These are phyloP conservation scores for Tylopilus vinaceipallidus DNA, from an alignment of 768 basidiomycete genomes.

Conservation along the genomic window DNA sequence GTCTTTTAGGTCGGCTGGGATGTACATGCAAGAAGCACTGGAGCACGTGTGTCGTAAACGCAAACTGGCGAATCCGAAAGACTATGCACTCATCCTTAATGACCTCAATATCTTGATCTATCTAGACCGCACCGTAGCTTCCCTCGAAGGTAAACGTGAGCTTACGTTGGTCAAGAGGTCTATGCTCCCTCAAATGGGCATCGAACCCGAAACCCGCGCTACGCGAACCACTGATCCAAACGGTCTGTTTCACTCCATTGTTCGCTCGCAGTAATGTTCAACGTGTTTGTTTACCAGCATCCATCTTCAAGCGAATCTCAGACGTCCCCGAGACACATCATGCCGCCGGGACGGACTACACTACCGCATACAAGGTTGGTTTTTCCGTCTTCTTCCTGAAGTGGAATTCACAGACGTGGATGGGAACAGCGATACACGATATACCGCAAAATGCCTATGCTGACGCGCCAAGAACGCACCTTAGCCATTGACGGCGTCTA, in stretches of 20 bases:
- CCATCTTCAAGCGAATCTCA: conserved; percentile 88
- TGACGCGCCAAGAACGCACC: conserved; percentile 85
- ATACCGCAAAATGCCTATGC: conserved; percentile 92
- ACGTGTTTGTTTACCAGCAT: conserved; percentile 48
- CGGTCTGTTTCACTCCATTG: conserved; percentile 46
- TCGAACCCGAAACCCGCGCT: conserved; percentile 62
- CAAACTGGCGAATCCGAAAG: conserved; percentile 63
- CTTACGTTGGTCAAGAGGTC: conserved; percentile 77
- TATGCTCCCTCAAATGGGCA: conserved; percentile 70
- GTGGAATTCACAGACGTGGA: background rate
- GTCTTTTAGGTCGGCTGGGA: conserved; percentile 67
- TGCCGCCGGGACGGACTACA: conserved; percentile 70
- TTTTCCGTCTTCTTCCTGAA: background rate
- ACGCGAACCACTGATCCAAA: conserved; percentile 88
- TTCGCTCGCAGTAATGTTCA: background rate
- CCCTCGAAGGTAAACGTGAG: conserved; percentile 83
- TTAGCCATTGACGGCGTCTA: conserved; percentile 96
- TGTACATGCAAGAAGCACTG: conserved; percentile 96
- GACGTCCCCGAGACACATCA: conserved; percentile 58
- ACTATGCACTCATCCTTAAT: conserved; percentile 76
- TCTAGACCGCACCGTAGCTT: conserved; percentile 94
- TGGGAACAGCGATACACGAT: conserved; percentile 77
- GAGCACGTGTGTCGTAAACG: conserved; percentile 78
- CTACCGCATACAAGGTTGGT: conserved; percentile 80
- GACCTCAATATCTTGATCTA: conserved; percentile 74